Evolutionary conservation across 2,329 filamentous ascomycete genomes (phyloP).

Genomic region (Fusarium illudens): DNA sequence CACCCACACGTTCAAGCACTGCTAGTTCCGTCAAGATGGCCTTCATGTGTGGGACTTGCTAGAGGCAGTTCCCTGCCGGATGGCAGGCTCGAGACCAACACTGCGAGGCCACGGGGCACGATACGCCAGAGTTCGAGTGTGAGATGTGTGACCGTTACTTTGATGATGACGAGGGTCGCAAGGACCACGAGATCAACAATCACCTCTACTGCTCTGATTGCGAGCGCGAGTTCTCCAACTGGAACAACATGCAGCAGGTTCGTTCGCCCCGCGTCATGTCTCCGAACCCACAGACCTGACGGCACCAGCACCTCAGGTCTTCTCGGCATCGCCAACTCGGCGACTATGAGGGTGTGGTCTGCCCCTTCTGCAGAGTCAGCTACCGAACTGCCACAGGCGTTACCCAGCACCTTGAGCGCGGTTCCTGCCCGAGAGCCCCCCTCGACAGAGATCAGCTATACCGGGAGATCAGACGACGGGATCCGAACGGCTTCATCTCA

Average conservation of each 20-base stretch:
- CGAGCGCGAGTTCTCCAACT: neutral
- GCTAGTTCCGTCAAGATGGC: neutral
- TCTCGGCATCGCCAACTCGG: neutral
- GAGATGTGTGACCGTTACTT: slow-evolving; percentile 36
- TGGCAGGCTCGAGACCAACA: slow-evolving; percentile 39
- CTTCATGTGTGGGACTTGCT: slow-evolving; percentile 41
- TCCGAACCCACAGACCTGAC: neutral
- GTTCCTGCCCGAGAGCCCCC: slow-evolving; percentile 58
- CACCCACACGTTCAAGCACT: neutral
- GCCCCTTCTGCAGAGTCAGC: slow-evolving; percentile 61
- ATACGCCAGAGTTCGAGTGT: slow-evolving; percentile 38
- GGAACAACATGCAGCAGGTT: neutral
- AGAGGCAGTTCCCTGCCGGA: slow-evolving; percentile 34
- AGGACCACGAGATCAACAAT: slow-evolving; percentile 39
- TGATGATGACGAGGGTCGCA: neutral
- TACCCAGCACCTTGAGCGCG: slow-evolving; percentile 63
- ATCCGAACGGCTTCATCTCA: slow-evolving; percentile 59
- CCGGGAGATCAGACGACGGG: slow-evolving; percentile 53
- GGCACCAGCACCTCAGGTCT: neutral
- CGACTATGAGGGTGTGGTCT: slow-evolving; percentile 44
- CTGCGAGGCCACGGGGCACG: slow-evolving; percentile 36
- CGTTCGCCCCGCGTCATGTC: neutral
- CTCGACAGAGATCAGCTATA: slow-evolving; percentile 61
- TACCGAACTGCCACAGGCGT: slow-evolving; percentile 63
- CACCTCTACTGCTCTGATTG: slow-evolving; percentile 45